Conservation (phyloP, 2,329 filamentous ascomycete species). For the Hypoxylon sp. region DNA sequence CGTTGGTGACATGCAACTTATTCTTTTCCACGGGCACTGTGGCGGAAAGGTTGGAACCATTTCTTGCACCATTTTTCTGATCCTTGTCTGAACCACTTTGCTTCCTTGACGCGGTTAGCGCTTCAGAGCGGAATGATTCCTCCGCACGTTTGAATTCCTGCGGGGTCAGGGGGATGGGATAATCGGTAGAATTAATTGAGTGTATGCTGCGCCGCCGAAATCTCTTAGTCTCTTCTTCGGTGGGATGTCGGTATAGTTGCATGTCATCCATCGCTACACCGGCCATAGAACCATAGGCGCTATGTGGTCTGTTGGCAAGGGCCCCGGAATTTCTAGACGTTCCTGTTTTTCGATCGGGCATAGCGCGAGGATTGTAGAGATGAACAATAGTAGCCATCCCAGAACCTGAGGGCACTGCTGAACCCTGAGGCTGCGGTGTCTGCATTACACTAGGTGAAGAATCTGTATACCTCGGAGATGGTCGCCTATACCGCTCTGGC, state of each 20-base stretch:
- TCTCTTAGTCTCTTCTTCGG: constrained; percentile 79
- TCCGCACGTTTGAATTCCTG: constrained; percentile 57
- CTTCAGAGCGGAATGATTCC: constrained; percentile 54
- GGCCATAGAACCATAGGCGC: constrained; percentile 63
- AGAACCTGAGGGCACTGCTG: constrained; percentile 65
- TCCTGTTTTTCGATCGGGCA: constrained; percentile 56
- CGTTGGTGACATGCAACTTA: constrained; percentile 62
- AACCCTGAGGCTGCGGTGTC: constrained; percentile 54
- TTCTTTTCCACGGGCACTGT: constrained; percentile 51
- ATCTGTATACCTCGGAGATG: constrained; percentile 70
- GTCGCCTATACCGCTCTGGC: constrained; percentile 86
- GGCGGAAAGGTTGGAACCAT: constrained; percentile 55
- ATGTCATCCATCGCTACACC: constrained; percentile 78
- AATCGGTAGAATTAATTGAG: constrained; percentile 67
- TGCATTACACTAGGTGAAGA: constrained; percentile 56
- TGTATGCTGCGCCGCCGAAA: constrained; percentile 88
- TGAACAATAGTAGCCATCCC: constrained; percentile 70
- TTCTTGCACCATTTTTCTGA: constrained; percentile 56
- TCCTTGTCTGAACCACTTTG: constrained; percentile 56
- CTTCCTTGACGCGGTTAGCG: constrained; percentile 52
- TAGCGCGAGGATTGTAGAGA: constrained; percentile 64
- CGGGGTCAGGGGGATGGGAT: constrained; percentile 58
- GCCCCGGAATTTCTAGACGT: constrained; percentile 54
- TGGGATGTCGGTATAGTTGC: constrained; percentile 69
- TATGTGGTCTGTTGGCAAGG: constrained; percentile 64